Conservation (phyloP, 1,284 basidiomycete species). For the Sparassis latifolia region DNA sequence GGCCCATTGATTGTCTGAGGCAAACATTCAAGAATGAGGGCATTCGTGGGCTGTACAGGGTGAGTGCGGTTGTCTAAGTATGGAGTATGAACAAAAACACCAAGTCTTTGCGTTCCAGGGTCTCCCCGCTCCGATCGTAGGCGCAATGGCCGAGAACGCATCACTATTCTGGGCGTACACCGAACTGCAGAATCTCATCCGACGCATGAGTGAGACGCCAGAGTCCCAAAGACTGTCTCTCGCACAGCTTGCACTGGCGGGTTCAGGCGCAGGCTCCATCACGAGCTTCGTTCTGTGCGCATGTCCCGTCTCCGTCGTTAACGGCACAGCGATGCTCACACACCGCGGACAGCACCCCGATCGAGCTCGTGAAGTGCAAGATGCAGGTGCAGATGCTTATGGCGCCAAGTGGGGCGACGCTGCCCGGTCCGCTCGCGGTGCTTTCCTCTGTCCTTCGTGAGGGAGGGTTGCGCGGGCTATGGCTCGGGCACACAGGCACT, state of each 20-base stretch:
- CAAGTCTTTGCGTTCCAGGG: constrained; percentile 43
- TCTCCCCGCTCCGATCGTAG: constrained; percentile 81
- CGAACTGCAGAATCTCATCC: constrained; percentile 71
- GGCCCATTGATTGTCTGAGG: constrained; percentile 75
- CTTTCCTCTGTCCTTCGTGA: constrained; percentile 56
- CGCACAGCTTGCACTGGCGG: constrained; percentile 67
- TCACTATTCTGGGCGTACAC: constrained; percentile 84
- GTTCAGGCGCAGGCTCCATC: constrained; percentile 74
- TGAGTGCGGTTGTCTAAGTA: constrained; percentile 32
- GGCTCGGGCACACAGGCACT: constrained; percentile 85
- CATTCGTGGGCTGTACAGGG: constrained; percentile 72
- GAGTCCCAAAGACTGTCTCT: constrained; percentile 42
- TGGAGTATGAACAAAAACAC: neutral
- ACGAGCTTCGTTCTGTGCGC: constrained; percentile 79
- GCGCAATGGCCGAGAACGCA: constrained; percentile 90
- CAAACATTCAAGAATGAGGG: constrained; percentile 79
- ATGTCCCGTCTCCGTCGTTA: neutral
- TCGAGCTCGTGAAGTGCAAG: constrained; percentile 90
- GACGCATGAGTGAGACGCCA: constrained; percentile 29
- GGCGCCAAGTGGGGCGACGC: constrained; percentile 23
- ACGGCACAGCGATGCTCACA: neutral
- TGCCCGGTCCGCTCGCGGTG: constrained; percentile 64
- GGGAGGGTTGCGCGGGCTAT: constrained; percentile 73
- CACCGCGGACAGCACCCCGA: constrained; percentile 57
- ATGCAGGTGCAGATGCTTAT: constrained; percentile 92